phyloP scores from a whole-genome alignment of 306 rosid species.

The Prunus davidiana region DNA sequence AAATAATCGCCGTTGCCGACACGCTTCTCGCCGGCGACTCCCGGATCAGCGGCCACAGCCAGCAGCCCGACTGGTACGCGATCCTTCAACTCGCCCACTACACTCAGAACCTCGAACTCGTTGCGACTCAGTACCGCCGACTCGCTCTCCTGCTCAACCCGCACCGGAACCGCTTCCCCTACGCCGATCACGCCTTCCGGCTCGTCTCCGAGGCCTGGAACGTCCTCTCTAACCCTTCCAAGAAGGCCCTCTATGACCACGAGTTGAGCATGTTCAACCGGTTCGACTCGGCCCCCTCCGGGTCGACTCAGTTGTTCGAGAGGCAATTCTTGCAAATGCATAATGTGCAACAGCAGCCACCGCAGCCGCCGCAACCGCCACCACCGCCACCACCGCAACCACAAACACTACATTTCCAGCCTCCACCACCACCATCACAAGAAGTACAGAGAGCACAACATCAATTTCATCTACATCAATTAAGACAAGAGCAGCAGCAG shows the following conservation, averaged over 20 bases:
- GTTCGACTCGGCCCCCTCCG: constrained; percentile 27
- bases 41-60: constrained; percentile 42
- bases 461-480: background rate
- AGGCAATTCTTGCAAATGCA: constrained; percentile 26
- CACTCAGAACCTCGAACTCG: constrained; percentile 61
- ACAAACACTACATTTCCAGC: constrained; percentile 13
- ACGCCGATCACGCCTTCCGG: constrained; percentile 59
- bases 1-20: constrained; percentile 68
- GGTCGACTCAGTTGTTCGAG: constrained; percentile 23
- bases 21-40: constrained; percentile 63
- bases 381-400: background rate
- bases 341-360: constrained; percentile 11
- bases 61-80: constrained; percentile 57
- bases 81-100: constrained; percentile 59
- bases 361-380: background rate
- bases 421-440: background rate
- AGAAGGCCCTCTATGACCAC: constrained; percentile 57
- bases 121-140: constrained; percentile 73
- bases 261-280: constrained; percentile 42
- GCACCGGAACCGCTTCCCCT: constrained; percentile 48
- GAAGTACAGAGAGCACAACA: background rate
- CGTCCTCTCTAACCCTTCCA: constrained; percentile 57
- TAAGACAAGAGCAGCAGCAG: background rate
- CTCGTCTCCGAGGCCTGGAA: constrained; percentile 83
- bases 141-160: constrained; percentile 73